Percentiles rank a stretch among this genome's conserved stretches.
Conservation (phyloP, 1,284 basidiomycete species). For the Kalmanozyma brasiliensis region DNA sequence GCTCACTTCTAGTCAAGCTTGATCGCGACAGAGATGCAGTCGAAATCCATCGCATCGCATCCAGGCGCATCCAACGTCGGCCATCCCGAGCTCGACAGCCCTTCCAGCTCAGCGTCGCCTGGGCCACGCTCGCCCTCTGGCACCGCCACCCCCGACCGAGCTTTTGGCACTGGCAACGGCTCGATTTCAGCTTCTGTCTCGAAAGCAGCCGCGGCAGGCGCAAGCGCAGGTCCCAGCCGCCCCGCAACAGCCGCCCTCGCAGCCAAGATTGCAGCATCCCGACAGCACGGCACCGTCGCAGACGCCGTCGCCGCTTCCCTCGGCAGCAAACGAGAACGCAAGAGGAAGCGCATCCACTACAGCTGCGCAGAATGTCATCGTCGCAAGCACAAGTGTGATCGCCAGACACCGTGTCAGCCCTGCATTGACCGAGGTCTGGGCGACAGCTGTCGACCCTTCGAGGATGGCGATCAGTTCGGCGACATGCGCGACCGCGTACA, state of each 20-base stretch:
- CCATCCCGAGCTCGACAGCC: conserved; percentile 19
- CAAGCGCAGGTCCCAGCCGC: conserved; percentile 30
- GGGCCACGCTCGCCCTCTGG: conserved; percentile 31
- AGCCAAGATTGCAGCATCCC: conserved; percentile 29
- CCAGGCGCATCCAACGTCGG: conserved; percentile 23
- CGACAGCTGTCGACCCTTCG: conserved; percentile 59
- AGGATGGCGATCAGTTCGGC: conserved; percentile 63
- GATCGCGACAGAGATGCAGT: conserved; percentile 19
- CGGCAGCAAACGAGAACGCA: conserved; percentile 54
- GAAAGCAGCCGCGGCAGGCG: conserved; percentile 31
- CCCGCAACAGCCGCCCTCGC: conserved; percentile 34
- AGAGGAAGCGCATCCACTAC: conserved; percentile 64
- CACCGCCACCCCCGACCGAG: conserved; percentile 40
- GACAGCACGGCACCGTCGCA: conserved; percentile 49
- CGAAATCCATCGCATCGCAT: conserved; percentile 38
- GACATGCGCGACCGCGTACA: conserved; percentile 60
- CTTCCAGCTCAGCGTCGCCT: conserved; percentile 39
- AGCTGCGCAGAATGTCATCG: conserved; percentile 64
- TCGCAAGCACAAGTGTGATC: conserved; percentile 64
- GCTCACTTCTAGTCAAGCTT: no score
- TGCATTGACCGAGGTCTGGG: conserved; percentile 63
- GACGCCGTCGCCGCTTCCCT: conserved; percentile 60
- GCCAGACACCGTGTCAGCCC: conserved; percentile 61
- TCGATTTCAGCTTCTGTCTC: conserved; percentile 15
- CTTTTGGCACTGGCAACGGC: conserved; percentile 18